Base-by-base conservation (phyloP, 306 rosid species). In the Carpinus viminea region DNA sequence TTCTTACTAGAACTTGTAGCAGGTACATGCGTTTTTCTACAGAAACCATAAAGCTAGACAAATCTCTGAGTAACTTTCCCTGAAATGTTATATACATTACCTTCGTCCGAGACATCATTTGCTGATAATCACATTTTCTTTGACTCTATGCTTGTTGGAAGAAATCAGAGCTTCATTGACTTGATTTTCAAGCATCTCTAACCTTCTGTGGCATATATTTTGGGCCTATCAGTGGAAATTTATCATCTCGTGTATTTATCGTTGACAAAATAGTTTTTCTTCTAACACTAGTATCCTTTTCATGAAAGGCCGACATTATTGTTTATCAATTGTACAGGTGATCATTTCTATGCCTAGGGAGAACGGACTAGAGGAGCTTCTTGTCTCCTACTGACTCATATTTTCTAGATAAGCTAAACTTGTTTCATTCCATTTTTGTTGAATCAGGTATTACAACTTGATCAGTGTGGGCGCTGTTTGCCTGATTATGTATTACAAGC, bases 401-500 rank as follows among this genome's bases (percentile, higher is more conserved):
- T 66, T 66, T 66, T 17, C 26, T 53, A 1, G 46, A 48, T 36
- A 6, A 75, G 73, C 73, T 83, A 53, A 56, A 62, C 36, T 56
- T 36, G 45, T 75, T 84, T 41, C 45, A 41, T 5, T 41, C 5
- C 45, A 41, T 81, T 48, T 48, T 54, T 84, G 86, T 80, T 76
- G 60, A 79, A 74, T 78, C 81, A 95, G 98, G 92, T 87, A 80
- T 83, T 95, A 71, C 95, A 92, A 74, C 98, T 92, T 76, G 90
- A 90, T 82, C 88, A 82, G 53, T 91, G 98, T 80, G 98, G 98
- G 41, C 91, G 97, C 80, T 84, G 94, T 77, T 56, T 89, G 74
- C 54, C 88, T 50, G 98, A 95, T 85, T 80, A 84, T 78, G 82
- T 86, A 24, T 8, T 94, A 62, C 70, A 4, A 50, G 77, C 74